Conservation (phyloP, 23 red algal genomes). For the Gracilaria caudata region DNA sequence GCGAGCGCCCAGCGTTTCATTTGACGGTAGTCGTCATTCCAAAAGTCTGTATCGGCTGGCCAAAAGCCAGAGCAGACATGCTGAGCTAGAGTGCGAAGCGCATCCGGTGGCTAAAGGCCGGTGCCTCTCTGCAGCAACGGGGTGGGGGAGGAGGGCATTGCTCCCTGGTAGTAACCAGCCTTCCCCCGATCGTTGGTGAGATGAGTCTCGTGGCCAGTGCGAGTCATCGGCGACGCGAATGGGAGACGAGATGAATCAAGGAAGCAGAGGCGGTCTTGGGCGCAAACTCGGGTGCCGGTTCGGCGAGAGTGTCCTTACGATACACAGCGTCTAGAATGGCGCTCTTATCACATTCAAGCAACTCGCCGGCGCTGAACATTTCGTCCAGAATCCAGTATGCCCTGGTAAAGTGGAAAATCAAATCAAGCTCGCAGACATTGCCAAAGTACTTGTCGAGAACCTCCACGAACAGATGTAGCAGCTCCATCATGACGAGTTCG, state of each 20-base stretch:
- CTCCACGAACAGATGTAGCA: conserved; percentile 95
- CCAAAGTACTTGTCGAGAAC: conserved; percentile 96
- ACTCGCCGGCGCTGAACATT: conserved; percentile 86
- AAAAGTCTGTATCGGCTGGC: background rate
- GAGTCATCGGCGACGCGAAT: background rate
- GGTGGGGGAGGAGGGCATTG: too few relatives aligned
- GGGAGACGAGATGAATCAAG: background rate
- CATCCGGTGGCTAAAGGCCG: too few relatives aligned
- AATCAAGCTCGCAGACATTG: conserved; percentile 97
- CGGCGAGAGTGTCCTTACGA: conserved; percentile 41
- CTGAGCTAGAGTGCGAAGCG: too few relatives aligned
- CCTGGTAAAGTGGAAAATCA: conserved; percentile 95
- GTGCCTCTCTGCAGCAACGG: too few relatives aligned
- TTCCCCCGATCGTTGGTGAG: too few relatives aligned
- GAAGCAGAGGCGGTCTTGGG: conserved; percentile 6
- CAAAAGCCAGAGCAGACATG: too few relatives aligned
- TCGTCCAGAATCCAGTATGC: conserved; percentile 96
- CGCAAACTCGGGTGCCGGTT: conserved; percentile 66
- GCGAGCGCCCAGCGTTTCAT: background rate
- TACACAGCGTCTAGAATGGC: conserved; percentile 65
- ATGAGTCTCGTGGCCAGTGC: too few relatives aligned
- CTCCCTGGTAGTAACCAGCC: too few relatives aligned
- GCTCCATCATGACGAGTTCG: conserved; percentile 88
- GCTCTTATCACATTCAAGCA: conserved; percentile 80
- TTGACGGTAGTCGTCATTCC: background rate